Base-by-base conservation (phyloP, 805 yeast genomes). In the Debaryomyces tyrocola region DNA sequence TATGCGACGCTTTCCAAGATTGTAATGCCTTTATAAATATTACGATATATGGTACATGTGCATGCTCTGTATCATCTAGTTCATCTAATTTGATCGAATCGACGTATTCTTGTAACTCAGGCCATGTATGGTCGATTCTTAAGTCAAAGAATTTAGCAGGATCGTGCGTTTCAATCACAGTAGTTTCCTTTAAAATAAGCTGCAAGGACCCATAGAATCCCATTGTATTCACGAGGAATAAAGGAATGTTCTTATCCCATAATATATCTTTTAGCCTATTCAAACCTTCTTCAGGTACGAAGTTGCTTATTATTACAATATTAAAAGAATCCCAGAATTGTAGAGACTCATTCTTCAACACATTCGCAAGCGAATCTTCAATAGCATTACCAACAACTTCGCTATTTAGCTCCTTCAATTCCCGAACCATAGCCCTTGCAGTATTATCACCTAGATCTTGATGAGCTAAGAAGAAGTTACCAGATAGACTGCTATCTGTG, bases 131-230 rank as follows among this genome's bases (percentile, higher is more conserved):
- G 48, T 82, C 84, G 2, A 90, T 63, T 43, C 96, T 67, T 47
- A 90, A 64, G 56, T 89, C 96, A 20, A 75, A 80, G 2, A 83
- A 57, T 7, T 78, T 69, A 60, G 69, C 82, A 0, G 84, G 82
- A 60, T 90, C 96, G 54, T 73, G 78, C 0, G 96, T 80, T 49
- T 91, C 91, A 12, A 89, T 66, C 2, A 88, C 78, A n/a, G 84
- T 78, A 7, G 81, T 80, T 54, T 84, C 89, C 21, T 58, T 62
- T n/a, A 78, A 60, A 28, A 78, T 65, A 4, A 85, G 58, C 36
- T 82, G 69, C 4, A 87, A 50, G 14, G 73, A 64, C 0, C 90
- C 90, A 59, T 82, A 87, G 54, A 85, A 84, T 0, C 96, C 95
- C 18, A 74, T 50, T 1, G 84, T 66, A 35, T 71, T 67, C 1